Conservation (phyloP, 2,329 filamentous ascomycete genomes). For the Pseudohalonectria lignicola region DNA sequence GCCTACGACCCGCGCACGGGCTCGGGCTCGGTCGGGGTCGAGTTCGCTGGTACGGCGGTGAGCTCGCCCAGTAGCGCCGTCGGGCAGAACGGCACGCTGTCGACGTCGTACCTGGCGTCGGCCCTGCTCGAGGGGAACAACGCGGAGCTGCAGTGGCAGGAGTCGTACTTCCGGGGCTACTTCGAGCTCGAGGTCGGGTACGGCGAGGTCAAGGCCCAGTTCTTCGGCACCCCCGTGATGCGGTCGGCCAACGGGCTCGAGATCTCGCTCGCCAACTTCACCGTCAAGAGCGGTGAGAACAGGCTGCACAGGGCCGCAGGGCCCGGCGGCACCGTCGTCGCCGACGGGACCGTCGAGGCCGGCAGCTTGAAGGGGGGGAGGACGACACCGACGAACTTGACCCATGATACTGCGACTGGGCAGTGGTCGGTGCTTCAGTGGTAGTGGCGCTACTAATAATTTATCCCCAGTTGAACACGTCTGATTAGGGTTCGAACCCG, state of each 20-base stretch:
- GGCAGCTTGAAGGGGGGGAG: constrained; percentile 41
- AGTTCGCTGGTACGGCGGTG: constrained; percentile 58
- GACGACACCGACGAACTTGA: constrained; percentile 36
- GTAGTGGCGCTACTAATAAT: no score
- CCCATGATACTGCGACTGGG: constrained; percentile 19
- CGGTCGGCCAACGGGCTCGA: constrained; percentile 50
- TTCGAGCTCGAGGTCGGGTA: constrained; percentile 51
- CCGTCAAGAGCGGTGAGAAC: constrained; percentile 51
- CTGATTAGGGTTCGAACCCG: background rate
- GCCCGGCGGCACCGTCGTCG: constrained; percentile 16
- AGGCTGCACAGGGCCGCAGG: constrained; percentile 25
- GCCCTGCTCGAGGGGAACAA: constrained; percentile 37
- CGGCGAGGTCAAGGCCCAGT: constrained; percentile 48
- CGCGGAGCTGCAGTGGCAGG: constrained; percentile 60
- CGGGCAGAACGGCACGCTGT: constrained; percentile 46
- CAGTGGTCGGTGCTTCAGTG: constrained; percentile 5
- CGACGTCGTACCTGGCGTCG: constrained; percentile 34
- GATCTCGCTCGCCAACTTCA: constrained; percentile 59
- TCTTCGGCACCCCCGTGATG: constrained; percentile 51
- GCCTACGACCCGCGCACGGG: constrained; percentile 43
- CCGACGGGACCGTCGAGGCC: constrained; percentile 33
- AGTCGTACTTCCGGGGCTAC: constrained; percentile 65
- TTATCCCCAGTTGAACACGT: background rate
- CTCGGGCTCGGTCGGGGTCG: constrained; percentile 45
- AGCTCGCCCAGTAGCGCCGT: constrained; percentile 41